These are phyloP conservation scores for Adenanthera pavonina DNA, from an alignment of 306 rosid genomes.

Conservation along the genomic window DNA sequence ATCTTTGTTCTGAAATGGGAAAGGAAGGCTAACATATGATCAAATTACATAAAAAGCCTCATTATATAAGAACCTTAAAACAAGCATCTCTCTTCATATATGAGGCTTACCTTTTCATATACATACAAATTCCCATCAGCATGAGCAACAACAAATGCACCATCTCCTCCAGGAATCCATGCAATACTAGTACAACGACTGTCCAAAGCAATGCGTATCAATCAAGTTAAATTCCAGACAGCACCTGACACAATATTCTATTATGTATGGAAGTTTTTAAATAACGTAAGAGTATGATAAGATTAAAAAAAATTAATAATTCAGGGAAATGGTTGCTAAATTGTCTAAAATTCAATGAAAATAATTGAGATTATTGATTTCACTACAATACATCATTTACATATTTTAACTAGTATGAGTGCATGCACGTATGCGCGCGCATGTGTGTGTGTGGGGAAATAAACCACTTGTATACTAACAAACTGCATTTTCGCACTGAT, in stretches of 20 bases:
- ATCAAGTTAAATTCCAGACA: conserved; percentile 39
- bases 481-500: neutral
- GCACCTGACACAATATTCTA: conserved; percentile 25
- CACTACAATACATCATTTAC: conserved; percentile 19
- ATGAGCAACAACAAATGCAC: conserved; percentile 90
- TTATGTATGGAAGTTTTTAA: conserved; percentile 25
- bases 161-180: conserved; percentile 96
- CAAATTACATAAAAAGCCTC: conserved; percentile 23
- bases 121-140: conserved; percentile 91
- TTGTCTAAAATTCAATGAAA: conserved; percentile 20
- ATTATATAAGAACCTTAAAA: conserved; percentile 24
- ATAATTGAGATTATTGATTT: conserved; percentile 32
- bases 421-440: neutral
- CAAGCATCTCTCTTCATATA: conserved; percentile 35
- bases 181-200: conserved; percentile 92
- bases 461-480: neutral
- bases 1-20: conserved; percentile 75
- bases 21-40: conserved; percentile 32
- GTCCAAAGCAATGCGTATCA: conserved; percentile 51
- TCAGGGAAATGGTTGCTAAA: conserved; percentile 13
- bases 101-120: conserved; percentile 87
- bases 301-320: conserved; percentile 16
- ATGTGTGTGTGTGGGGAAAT: neutral
- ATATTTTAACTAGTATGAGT: neutral
- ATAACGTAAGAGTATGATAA: neutral